Conservation (phyloP, 208 protist genomes). For the Acanthamoeba rhysodes region DNA sequence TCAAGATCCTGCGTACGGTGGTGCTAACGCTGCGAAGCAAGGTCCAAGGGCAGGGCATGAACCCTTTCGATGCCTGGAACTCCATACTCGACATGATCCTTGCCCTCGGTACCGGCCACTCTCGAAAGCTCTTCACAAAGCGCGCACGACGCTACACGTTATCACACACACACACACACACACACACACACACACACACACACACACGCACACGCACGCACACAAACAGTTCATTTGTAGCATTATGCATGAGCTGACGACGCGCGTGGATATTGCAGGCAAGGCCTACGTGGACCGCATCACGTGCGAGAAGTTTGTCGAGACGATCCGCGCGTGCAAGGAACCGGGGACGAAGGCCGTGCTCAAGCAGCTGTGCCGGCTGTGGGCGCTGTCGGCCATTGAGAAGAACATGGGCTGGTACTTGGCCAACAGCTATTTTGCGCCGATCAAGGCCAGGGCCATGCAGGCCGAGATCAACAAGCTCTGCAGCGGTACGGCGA, state of each 20-base stretch:
- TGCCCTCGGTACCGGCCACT: background rate
- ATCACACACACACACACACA: background rate
- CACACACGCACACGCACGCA: too few relatives aligned
- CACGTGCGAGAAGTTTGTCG: slow-evolving; percentile 55
- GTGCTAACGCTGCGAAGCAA: slow-evolving; percentile 24
- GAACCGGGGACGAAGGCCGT: background rate
- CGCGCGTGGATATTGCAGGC: background rate
- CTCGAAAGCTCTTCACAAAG: background rate
- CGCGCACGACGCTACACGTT: background rate
- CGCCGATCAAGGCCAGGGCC: slow-evolving; percentile 47
- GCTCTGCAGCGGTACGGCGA: slow-evolving; percentile 8
- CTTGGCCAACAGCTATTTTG: slow-evolving; percentile 28
- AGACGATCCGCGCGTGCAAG: background rate
- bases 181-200: too few relatives aligned
- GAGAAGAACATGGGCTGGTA: slow-evolving; percentile 70
- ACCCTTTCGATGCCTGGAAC: slow-evolving; percentile 64
- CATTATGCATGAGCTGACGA: background rate
- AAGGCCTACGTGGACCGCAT: slow-evolving; percentile 67
- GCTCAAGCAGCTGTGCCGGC: slow-evolving; percentile 52
- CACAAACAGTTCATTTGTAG: too few relatives aligned
- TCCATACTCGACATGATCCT: slow-evolving; percentile 48
- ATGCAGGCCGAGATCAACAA: slow-evolving; percentile 57
- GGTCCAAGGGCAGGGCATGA: slow-evolving; percentile 24
- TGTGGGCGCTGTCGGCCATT: slow-evolving; percentile 4
- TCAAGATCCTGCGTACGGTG: slow-evolving; percentile 43